A percentile compares a stretch with the other conserved stretches of the same genome.
Evolutionary conservation across 352 stramenopile genomes (phyloP).

Genomic region (Globisporangium lucens): DNA sequence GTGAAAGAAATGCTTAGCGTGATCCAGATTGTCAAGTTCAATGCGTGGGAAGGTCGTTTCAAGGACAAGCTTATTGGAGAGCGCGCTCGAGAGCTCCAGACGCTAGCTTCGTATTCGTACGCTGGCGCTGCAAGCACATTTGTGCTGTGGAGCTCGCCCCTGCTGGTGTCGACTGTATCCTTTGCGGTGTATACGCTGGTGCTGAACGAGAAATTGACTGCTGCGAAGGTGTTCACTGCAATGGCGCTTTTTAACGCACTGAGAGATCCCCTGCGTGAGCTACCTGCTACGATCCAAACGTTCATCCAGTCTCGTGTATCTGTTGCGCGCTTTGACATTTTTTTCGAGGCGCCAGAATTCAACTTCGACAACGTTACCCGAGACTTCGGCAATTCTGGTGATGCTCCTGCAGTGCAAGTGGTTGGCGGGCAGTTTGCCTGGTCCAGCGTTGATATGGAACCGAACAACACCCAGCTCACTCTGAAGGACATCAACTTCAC

Average conservation of each 20-base stretch:
- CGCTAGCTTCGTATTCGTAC: conserved; percentile 51
- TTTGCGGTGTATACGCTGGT: conserved; percentile 47
- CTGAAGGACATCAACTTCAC: conserved; percentile 38
- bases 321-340: conserved; percentile 32
- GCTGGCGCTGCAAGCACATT: conserved; percentile 59
- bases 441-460: no score
- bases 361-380: conserved; percentile 19
- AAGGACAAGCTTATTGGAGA: conserved; percentile 51
- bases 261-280: conserved; percentile 30
- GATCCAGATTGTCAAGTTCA: conserved; percentile 92
- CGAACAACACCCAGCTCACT: no score
- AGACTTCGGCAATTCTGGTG: background rate
- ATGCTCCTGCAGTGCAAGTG: background rate
- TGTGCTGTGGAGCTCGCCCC: conserved; percentile 41
- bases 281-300: conserved; percentile 34
- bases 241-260: conserved; percentile 52
- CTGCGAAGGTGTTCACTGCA: conserved; percentile 50
- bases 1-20: conserved; percentile 48
- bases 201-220: conserved; percentile 33
- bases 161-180: conserved; percentile 42
- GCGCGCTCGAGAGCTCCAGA: conserved; percentile 60
- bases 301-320: conserved; percentile 44
- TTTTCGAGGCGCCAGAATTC: conserved; percentile 29
- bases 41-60: conserved; percentile 86
- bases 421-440: no score